Base-by-base conservation (phyloP, 345 rosid species). In the Eucalyptus regnans region DNA sequence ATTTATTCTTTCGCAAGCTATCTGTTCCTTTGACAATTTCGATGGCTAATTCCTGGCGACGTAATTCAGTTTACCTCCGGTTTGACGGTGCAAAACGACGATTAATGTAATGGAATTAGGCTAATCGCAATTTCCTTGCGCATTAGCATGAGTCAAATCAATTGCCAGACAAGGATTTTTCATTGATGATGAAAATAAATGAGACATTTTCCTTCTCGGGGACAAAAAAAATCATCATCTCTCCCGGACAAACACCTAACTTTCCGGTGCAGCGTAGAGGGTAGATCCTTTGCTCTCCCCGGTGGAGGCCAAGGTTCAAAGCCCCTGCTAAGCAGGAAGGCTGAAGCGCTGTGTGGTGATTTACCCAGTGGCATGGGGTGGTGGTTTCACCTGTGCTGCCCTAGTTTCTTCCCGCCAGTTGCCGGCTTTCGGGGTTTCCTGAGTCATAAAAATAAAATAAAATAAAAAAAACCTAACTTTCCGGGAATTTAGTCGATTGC, bases 81-180 rank as follows among this genome's bases (percentile, higher is more conserved):
- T 29, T 29, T 6, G 68, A 12, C 8, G 3, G 12, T 56, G 62
- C 27, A 56, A 56, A 25, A 9, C 62, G 1, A 56, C 29, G 4
- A 27, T 29, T 12, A 7, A 29, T 7, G 68, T 29, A 27, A 60
- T 8, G 14, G 68, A n/a, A n/a, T n/a, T n/a, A n/a, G 76, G 41
- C 4, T 13, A n/a, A n/a, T 64, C 2, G 17, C 76, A n/a, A 31
- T 64, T 4, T 14, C 9, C 37, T 4, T 15, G 18, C 71, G 8
- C 2, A n/a, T 14, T 7, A 14, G 20, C 8, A 16, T 1, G 76
- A 1, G 3, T 64, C 6, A 3, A 64, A n/a, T n/a, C 37, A 4
- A 29, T 62, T 6, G 4, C 27, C 7, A 29, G 17, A 62, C 16
- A n/a, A n/a, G 76, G 76, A 7, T n/a, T 64, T 64, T n/a, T n/a